These are phyloP conservation scores for Nymphaea colorata DNA, from an alignment of 164 flowering plant genomes.

Conservation along the genomic window DNA sequence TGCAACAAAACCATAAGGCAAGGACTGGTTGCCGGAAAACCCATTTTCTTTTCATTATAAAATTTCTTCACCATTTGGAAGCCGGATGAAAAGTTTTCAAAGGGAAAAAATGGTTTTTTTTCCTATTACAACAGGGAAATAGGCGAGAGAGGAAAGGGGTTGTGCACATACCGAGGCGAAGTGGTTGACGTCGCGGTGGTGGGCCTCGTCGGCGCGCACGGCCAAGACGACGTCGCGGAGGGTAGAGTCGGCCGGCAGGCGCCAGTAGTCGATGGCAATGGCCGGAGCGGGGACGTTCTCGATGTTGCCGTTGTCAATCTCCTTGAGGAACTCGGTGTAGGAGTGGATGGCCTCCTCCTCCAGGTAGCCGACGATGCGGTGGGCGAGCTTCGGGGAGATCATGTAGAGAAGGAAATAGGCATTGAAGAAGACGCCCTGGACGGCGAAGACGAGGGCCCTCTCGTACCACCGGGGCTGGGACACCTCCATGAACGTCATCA, in stretches of 20 bases:
- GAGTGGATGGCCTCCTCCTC: slow-evolving; percentile 77
- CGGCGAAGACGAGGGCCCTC: slow-evolving; percentile 48
- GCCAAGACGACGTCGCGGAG: slow-evolving; percentile 56
- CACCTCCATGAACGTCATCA: slow-evolving; percentile 80
- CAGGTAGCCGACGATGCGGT: slow-evolving; percentile 59
- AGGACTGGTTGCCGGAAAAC: too few species aligned
- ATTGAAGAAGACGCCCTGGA: slow-evolving; percentile 69
- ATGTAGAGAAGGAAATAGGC: slow-evolving; percentile 53
- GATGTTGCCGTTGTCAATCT: slow-evolving; percentile 52
- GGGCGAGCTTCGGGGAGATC: slow-evolving; percentile 53
- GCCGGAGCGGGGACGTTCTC: slow-evolving; percentile 70
- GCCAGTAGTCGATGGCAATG: slow-evolving; percentile 72
- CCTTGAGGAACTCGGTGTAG: slow-evolving; percentile 63
- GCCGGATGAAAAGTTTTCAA: too few species aligned
- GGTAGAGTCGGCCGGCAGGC: slow-evolving; percentile 36
- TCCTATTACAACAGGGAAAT: too few species aligned
- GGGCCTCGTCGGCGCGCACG: slow-evolving; percentile 66
- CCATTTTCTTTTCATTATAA: too few species aligned
- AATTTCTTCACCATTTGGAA: too few species aligned
- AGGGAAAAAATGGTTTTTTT: too few species aligned
- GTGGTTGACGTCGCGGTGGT: slow-evolving; percentile 68
- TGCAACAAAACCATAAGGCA: too few species aligned
- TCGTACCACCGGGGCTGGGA: slow-evolving; percentile 66
- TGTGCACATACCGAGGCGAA: slow-evolving; percentile 44
- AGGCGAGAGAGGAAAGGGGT: too few species aligned